Percentiles rank a stretch among this genome's conserved stretches.
phyloP scores from a whole-genome alignment of 768 basidiomycete genomes.

The Macrolepiota fuliginosa region DNA sequence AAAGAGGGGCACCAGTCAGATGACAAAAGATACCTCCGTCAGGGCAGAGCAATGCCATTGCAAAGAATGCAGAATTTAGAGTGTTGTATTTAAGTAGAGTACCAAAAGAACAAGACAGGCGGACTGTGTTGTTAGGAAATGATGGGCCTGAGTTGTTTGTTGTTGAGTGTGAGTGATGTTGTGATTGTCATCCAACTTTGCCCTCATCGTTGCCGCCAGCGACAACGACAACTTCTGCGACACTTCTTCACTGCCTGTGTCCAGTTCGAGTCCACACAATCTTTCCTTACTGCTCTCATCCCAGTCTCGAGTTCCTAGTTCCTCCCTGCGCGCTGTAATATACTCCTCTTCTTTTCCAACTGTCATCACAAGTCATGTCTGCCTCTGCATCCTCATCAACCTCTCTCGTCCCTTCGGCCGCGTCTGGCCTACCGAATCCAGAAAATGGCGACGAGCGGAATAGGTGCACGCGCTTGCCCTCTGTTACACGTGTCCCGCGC shows the following conservation, averaged over 20 bases:
- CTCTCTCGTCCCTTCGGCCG: slow-evolving; percentile 39
- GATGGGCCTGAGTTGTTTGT: slow-evolving; percentile 21
- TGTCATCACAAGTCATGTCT: slow-evolving; percentile 39
- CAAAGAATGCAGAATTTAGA: not conserved
- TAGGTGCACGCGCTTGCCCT: slow-evolving; percentile 36
- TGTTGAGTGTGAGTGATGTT: slow-evolving; percentile 10
- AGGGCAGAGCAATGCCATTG: not conserved
- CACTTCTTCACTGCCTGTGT: slow-evolving; percentile 27
- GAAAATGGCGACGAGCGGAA: slow-evolving; percentile 77
- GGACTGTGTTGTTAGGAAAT: slow-evolving; percentile 8
- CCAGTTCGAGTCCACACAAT: slow-evolving; percentile 25
- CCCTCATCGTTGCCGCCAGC: slow-evolving; percentile 7
- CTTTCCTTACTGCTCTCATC: slow-evolving; percentile 27
- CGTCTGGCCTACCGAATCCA: slow-evolving; percentile 52
- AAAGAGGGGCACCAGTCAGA: not conserved
- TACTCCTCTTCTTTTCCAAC: slow-evolving; percentile 10
- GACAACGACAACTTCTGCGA: slow-evolving; percentile 27
- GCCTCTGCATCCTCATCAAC: slow-evolving; percentile 47
- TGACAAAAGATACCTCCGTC: not conserved
- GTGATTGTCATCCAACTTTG: not conserved
- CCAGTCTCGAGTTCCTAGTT: slow-evolving; percentile 17
- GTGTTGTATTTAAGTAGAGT: not conserved
- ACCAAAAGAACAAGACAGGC: not conserved
- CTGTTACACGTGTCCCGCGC: not conserved
- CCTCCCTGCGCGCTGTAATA: slow-evolving; percentile 19